phyloP scores from a whole-genome alignment of 2,329 filamentous ascomycete species.

The Xylariaceae sp. region DNA sequence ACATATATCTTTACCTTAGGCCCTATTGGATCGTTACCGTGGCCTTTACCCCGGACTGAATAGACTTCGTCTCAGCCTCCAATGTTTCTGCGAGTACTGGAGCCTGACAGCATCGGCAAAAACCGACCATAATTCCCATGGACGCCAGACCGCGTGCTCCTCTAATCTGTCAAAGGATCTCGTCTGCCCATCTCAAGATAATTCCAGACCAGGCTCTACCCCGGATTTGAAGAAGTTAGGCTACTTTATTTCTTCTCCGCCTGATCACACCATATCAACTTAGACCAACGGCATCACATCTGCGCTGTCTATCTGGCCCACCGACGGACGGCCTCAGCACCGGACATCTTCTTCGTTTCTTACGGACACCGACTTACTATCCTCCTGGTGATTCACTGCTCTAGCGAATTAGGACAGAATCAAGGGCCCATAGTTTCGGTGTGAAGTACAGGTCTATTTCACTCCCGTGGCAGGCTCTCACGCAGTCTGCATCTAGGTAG shows the following conservation, averaged over 20 bases:
- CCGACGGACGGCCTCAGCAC: neutral
- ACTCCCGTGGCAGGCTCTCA: neutral
- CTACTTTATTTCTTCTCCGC: neutral
- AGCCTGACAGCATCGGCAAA: no score
- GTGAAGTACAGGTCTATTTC: neutral
- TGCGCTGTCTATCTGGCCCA: conserved; percentile 9
- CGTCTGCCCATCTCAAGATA: no score
- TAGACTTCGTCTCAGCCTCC: conserved; percentile 18
- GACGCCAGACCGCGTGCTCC: no score
- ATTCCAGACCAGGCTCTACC: conserved; percentile 1
- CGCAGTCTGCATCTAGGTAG: neutral
- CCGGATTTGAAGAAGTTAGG: conserved; percentile 1
- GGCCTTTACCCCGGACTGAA: conserved; percentile 13
- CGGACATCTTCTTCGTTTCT: neutral
- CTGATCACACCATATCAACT: no score
- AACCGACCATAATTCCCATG: no score
- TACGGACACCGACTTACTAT: neutral
- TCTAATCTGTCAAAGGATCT: no score
- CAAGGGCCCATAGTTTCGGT: no score
- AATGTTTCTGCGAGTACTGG: conserved; percentile 2
- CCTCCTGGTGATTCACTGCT: neutral
- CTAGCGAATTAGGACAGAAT: conserved; percentile 3
- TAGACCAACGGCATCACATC: no score
- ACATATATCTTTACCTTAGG: neutral
- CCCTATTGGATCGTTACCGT: conserved; percentile 10